A percentile compares a stretch with the other conserved stretches of the same genome.
These are phyloP conservation scores for Patellaria atrata DNA, from an alignment of 495 filamentous ascomycete species.

Conservation along the genomic window DNA sequence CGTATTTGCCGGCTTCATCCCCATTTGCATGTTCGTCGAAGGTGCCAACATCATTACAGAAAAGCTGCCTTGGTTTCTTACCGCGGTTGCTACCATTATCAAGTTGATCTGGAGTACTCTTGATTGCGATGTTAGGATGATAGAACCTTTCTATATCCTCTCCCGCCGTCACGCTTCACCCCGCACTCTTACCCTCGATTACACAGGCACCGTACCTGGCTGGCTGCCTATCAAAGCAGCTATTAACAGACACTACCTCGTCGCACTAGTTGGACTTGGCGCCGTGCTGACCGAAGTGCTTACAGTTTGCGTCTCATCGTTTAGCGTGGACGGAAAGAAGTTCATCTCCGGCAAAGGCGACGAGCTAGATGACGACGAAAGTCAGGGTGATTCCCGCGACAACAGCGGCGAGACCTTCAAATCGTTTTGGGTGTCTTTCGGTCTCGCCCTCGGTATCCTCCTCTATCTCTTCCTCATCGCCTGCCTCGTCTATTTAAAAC, in stretches of 20 bases:
- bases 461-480: constrained; percentile 40
- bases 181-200: constrained; percentile 52
- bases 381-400: constrained; percentile 26
- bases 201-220: constrained; percentile 54
- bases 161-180: constrained; percentile 46
- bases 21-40: constrained; percentile 41
- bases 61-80: constrained; percentile 49
- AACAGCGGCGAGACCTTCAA: constrained; percentile 42
- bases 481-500: constrained; percentile 35
- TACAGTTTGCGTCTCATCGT: constrained; percentile 49
- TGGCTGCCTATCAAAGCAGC: constrained; percentile 44
- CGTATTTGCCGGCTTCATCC: constrained; percentile 35
- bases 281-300: constrained; percentile 50
- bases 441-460: constrained; percentile 43
- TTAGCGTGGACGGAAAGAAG: constrained; percentile 43
- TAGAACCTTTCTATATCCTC: constrained; percentile 61
- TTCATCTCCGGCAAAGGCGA: constrained; percentile 28
- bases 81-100: constrained; percentile 44
- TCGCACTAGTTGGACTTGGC: constrained; percentile 46
- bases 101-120: constrained; percentile 54
- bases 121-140: constrained; percentile 57
- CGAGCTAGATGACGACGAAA: constrained; percentile 5
- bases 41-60: constrained; percentile 39
- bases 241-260: constrained; percentile 47
- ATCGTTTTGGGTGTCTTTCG: constrained; percentile 45